These are phyloP conservation scores for Reutealis trisperma DNA, from an alignment of 345 rosid species.

Conservation along the genomic window DNA sequence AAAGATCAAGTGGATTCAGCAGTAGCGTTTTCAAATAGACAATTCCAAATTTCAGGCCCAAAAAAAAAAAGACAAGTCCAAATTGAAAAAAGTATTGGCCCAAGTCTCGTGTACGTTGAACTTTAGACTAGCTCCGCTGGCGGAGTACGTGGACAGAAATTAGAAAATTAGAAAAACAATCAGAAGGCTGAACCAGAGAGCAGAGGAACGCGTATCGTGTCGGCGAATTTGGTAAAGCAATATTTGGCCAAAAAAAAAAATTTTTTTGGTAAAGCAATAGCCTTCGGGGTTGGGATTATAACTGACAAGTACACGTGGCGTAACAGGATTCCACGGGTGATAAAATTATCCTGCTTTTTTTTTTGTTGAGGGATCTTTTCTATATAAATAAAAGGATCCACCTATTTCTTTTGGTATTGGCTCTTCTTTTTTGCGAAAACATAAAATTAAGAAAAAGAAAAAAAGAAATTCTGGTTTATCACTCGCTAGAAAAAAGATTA, in stretches of 20 bases:
- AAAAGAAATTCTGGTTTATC: background rate
- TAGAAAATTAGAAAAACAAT: background rate
- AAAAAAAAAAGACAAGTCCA: too few relatives aligned
- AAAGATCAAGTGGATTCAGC: too few relatives aligned
- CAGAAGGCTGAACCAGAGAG: background rate
- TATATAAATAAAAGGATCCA: conserved; percentile 29
- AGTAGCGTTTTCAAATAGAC: too few relatives aligned
- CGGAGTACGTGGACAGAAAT: background rate
- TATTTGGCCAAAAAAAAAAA: too few relatives aligned
- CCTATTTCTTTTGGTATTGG: conserved; percentile 23
- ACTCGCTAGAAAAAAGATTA: too few relatives aligned
- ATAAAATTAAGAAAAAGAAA: background rate
- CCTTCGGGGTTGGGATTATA: background rate
- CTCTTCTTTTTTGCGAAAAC: background rate
- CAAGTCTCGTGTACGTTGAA: background rate
- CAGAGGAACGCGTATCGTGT: conserved; percentile 15
- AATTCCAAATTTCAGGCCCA: too few relatives aligned
- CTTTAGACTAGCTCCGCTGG: background rate
- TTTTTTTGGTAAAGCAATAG: conserved; percentile 19
- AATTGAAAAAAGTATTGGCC: too few relatives aligned
- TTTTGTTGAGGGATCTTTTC: background rate
- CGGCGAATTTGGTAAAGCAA: conserved; percentile 32
- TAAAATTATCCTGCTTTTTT: conserved; percentile 1
- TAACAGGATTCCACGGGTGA: conserved; percentile 24
- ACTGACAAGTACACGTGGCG: conserved; percentile 29